Conservation (phyloP, 2,329 filamentous ascomycete species). For the Calonectria fujianensis region DNA sequence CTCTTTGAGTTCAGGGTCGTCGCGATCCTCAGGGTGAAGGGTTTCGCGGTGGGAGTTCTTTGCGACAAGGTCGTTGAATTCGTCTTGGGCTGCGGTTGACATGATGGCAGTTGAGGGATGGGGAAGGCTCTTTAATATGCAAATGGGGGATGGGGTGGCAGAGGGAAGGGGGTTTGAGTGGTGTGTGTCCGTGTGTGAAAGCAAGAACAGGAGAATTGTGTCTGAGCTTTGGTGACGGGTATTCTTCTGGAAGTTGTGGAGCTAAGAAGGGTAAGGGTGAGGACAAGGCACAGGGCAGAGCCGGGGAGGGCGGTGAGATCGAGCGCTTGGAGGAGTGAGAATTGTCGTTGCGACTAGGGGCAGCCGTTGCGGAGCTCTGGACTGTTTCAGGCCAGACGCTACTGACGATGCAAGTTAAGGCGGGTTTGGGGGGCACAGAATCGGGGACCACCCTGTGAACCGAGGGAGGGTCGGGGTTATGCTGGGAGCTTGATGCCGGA, state of each 20-base stretch:
- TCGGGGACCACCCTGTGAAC: slow-evolving; percentile 49
- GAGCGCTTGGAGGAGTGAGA: slow-evolving; percentile 51
- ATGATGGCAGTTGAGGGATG: slow-evolving; percentile 62
- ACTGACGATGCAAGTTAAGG: slow-evolving; percentile 31
- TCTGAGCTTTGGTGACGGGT: slow-evolving; percentile 52
- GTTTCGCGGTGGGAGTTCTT: slow-evolving; percentile 69
- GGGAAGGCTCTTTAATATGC: slow-evolving; percentile 53
- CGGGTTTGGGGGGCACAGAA: slow-evolving; percentile 37
- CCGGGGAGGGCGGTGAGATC: slow-evolving; percentile 52
- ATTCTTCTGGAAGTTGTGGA: slow-evolving; percentile 61
- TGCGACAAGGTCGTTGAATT: slow-evolving; percentile 78
- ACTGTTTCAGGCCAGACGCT: slow-evolving; percentile 52
- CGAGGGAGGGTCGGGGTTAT: slow-evolving; percentile 38
- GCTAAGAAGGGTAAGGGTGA: slow-evolving; percentile 46
- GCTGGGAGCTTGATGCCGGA: slow-evolving; percentile 31
- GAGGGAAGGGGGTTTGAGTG: slow-evolving; percentile 36
- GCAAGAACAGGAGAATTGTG: slow-evolving; percentile 44
- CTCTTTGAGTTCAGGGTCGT: slow-evolving; percentile 67
- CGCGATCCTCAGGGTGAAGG: slow-evolving; percentile 76
- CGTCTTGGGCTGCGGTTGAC: slow-evolving; percentile 79
- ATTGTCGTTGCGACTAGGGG: slow-evolving; percentile 45
- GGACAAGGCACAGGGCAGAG: slow-evolving; percentile 53
- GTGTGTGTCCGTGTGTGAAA: slow-evolving; percentile 27
- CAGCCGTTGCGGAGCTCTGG: slow-evolving; percentile 48
- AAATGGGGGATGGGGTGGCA: slow-evolving; percentile 37